A percentile compares a stretch with the other conserved stretches of the same genome.
phyloP scores from a whole-genome alignment of 768 basidiomycete genomes.

The Lanmaoa rubissima region DNA sequence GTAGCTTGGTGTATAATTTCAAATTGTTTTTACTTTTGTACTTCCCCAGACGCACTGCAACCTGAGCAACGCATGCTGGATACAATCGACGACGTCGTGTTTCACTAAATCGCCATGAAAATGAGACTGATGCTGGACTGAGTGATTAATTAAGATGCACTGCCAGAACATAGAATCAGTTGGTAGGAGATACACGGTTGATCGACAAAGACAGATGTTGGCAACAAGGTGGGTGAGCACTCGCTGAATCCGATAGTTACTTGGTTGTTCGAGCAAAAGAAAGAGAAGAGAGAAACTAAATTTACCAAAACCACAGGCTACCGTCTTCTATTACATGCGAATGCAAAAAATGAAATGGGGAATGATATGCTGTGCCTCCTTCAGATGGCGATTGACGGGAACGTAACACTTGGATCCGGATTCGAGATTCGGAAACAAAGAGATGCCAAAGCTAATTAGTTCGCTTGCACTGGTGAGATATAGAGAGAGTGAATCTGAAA shows the following conservation, averaged over 20 bases:
- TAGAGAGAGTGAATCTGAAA: conserved; percentile 34
- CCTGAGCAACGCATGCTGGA: not conserved
- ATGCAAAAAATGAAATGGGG: conserved; percentile 36
- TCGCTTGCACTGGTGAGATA: conserved; percentile 47
- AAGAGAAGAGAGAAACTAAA: conserved; percentile 11
- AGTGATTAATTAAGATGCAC: not conserved
- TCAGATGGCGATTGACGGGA: conserved; percentile 55
- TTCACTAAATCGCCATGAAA: not conserved
- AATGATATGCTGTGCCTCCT: conserved; percentile 61
- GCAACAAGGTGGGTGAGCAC: conserved; percentile 2
- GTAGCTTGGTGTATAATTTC: conserved; percentile 21
- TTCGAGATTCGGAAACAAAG: conserved; percentile 12
- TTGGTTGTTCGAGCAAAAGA: conserved; percentile 7
- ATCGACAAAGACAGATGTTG: conserved; percentile 4
- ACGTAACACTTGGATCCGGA: conserved; percentile 18
- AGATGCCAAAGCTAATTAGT: conserved; percentile 35
- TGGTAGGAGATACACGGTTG: conserved; percentile 16
- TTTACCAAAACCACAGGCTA: conserved; percentile 29
- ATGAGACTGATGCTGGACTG: not conserved
- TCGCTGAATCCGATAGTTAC: conserved; percentile 12
- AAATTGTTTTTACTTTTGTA: not conserved
- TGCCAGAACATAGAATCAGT: conserved; percentile 6
- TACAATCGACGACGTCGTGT: not conserved
- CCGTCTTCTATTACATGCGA: conserved; percentile 58
- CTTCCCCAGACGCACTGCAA: not conserved